Evolutionary conservation across 179 eudicot species (phyloP).

Genomic region (Silene coronaria): DNA sequence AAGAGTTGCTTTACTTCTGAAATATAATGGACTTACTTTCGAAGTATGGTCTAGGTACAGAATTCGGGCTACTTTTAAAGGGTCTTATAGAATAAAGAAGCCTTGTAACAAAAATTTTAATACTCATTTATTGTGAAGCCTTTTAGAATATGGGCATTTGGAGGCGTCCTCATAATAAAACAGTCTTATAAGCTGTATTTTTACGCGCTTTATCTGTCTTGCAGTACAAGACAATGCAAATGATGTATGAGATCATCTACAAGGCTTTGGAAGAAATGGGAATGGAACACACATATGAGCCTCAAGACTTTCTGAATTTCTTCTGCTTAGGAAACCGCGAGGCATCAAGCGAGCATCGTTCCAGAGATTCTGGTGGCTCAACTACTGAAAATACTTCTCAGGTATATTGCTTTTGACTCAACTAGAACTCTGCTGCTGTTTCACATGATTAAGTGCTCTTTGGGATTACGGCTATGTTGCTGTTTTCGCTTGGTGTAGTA

Average conservation of each 20-base stretch:
- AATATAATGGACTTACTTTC: too few species aligned
- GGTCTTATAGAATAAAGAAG: too few species aligned
- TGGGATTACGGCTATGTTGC: too few species aligned
- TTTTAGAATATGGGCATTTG: neutral
- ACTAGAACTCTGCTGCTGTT: too few species aligned
- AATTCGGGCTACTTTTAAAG: too few species aligned
- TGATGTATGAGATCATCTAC: slow-evolving; percentile 67
- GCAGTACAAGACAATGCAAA: slow-evolving; percentile 78
- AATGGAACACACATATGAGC: slow-evolving; percentile 47
- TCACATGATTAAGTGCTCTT: too few species aligned
- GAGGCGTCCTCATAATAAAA: neutral
- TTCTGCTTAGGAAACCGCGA: slow-evolving; percentile 78
- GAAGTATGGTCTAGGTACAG: too few species aligned
- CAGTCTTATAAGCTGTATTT: neutral
- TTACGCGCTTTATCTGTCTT: neutral
- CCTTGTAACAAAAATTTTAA: too few species aligned
- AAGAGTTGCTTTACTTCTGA: too few species aligned
- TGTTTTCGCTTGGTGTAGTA: too few species aligned
- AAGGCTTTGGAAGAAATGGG: slow-evolving; percentile 66
- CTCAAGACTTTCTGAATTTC: slow-evolving; percentile 73
- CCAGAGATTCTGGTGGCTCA: slow-evolving; percentile 16
- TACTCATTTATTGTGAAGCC: too few species aligned
- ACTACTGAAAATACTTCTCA: slow-evolving; percentile 33
- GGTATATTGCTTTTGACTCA: slow-evolving; percentile 24
- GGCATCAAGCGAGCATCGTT: slow-evolving; percentile 19